Conservation (phyloP, 306 rosid genomes). For the Glycyrrhiza uralensis region DNA sequence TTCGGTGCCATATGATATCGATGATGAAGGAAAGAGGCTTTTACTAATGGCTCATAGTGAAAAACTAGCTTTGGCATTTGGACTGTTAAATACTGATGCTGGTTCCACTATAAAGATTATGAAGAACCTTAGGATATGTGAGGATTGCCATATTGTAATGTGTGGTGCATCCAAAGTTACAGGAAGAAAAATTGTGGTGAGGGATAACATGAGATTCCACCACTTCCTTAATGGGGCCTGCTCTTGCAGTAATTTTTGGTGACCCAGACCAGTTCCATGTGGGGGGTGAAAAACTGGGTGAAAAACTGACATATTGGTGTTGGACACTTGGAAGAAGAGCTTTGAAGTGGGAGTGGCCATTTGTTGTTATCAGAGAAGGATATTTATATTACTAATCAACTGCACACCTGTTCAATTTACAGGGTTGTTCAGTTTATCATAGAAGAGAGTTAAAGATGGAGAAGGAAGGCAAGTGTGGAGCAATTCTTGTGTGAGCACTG, state of each 20-base stretch:
- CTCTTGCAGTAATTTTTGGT: slow-evolving; percentile 81
- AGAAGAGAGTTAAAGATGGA: slow-evolving; percentile 2
- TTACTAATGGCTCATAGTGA: slow-evolving; percentile 71
- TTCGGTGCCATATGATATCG: slow-evolving; percentile 54
- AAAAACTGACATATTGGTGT: background rate
- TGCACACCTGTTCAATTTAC: background rate
- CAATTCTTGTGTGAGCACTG: no score
- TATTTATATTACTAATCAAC: slow-evolving; percentile 7
- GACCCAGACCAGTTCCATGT: slow-evolving; percentile 22
- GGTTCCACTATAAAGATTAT: slow-evolving; percentile 63
- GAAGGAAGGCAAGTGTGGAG: background rate
- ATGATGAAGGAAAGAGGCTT: slow-evolving; percentile 48
- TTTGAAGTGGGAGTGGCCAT: background rate
- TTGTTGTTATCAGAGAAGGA: background rate
- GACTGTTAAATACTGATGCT: slow-evolving; percentile 45
- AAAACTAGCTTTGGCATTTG: slow-evolving; percentile 74
- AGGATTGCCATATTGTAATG: slow-evolving; percentile 77
- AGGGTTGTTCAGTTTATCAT: background rate
- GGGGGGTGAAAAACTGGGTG: background rate
- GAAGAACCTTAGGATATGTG: slow-evolving; percentile 87
- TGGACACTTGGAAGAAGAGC: background rate
- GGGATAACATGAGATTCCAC: slow-evolving; percentile 79
- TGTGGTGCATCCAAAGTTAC: slow-evolving; percentile 57
- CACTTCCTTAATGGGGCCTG: slow-evolving; percentile 68
- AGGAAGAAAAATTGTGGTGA: slow-evolving; percentile 67